Percentiles rank a stretch among this genome's conserved stretches.
These are phyloP conservation scores for Fusarium transvaalense DNA, from an alignment of 2,329 filamentous ascomycete genomes.

Conservation along the genomic window DNA sequence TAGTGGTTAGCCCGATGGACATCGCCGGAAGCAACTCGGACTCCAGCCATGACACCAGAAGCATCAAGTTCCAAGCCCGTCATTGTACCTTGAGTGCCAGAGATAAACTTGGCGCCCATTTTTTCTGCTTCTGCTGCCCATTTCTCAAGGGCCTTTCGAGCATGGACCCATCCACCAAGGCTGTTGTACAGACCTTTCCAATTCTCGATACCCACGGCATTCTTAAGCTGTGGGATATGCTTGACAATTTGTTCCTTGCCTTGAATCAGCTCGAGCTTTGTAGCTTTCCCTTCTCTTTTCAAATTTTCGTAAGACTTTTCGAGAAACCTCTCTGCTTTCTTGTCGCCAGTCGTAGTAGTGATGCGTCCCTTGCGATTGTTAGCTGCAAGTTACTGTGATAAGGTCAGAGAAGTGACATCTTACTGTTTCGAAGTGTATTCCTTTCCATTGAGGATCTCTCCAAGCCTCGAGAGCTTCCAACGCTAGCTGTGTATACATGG, in stretches of 20 bases:
- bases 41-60: background rate
- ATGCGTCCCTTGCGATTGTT: background rate
- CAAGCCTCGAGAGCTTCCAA: constrained; percentile 1
- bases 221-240: background rate
- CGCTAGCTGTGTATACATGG: background rate
- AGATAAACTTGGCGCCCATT: background rate
- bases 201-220: constrained; percentile 1
- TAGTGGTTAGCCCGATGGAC: constrained; percentile 6
- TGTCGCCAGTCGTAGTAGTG: background rate
- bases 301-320: constrained; percentile 1
- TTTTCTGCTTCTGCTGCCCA: background rate
- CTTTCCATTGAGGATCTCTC: constrained; percentile 9
- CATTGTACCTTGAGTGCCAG: background rate
- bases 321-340: constrained; percentile 3
- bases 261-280: background rate
- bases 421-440: background rate
- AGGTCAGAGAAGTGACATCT: background rate
- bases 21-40: background rate
- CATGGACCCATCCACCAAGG: constrained; percentile 13
- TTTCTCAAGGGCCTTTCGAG: constrained; percentile 9
- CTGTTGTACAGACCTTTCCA: constrained; percentile 20
- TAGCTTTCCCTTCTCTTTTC: background rate
- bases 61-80: background rate
- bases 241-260: background rate
- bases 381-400: background rate